Evolutionary conservation across 202 grass and related monocot genomes (phyloP).

Genomic region (Panicum hallii): DNA sequence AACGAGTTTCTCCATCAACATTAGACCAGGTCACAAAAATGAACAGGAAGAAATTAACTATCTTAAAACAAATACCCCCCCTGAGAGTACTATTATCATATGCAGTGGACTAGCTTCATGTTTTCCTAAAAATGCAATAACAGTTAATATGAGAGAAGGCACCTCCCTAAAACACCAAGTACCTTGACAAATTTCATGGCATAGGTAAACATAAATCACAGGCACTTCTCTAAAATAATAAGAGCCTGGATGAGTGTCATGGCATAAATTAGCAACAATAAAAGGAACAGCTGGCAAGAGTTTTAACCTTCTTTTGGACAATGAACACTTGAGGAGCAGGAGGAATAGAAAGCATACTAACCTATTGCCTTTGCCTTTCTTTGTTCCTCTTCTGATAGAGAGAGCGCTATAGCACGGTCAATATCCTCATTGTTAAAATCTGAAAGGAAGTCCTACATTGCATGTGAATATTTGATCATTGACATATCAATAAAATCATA

Average conservation of each 20-base stretch:
- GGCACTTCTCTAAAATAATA: conserved; percentile 6
- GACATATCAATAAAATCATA: conserved; percentile 10
- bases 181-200: not conserved
- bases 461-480: conserved; percentile 48
- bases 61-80: not conserved
- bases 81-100: conserved; percentile 12
- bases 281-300: not conserved
- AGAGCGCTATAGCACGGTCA: conserved; percentile 91
- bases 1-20: not conserved
- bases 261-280: conserved; percentile 14
- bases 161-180: not conserved
- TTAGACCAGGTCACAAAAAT: conserved; percentile 22
- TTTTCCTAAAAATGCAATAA: not conserved
- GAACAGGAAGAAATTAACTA: not conserved
- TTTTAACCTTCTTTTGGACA: conserved; percentile 17
- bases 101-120: not conserved
- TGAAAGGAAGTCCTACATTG: conserved; percentile 59
- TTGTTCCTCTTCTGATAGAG: conserved; percentile 80
- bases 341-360: conserved; percentile 46
- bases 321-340: not conserved
- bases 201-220: conserved; percentile 1
- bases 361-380: conserved; percentile 65
- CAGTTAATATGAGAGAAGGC: conserved; percentile 3
- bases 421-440: conserved; percentile 89
- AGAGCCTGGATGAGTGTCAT: not conserved